Percentiles rank a stretch among this genome's conserved stretches.
phyloP scores from a whole-genome alignment of 2,329 filamentous ascomycete genomes.

The Ceratocystis harringtonii region DNA sequence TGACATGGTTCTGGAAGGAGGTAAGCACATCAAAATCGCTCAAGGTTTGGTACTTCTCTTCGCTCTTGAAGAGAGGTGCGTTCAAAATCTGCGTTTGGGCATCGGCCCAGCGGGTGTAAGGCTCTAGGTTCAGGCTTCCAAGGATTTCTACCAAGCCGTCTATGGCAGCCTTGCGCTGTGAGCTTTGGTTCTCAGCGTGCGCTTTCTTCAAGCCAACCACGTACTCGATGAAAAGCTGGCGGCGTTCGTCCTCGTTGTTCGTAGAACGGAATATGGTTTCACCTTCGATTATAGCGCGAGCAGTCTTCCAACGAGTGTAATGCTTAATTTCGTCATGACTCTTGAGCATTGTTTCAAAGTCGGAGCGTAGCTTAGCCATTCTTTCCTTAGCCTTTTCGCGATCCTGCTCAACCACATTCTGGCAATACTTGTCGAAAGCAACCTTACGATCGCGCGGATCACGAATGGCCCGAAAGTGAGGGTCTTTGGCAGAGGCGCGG shows the following conservation, averaged over 20 bases:
- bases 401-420: conserved; percentile 80
- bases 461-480: conserved; percentile 83
- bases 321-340: conserved; percentile 95
- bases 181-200: conserved; percentile 60
- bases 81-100: conserved; percentile 57
- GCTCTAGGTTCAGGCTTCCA: conserved; percentile 67
- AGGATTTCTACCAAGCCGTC: conserved; percentile 68
- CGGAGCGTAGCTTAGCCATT: conserved; percentile 74
- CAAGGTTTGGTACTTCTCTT: conserved; percentile 73
- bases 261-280: conserved; percentile 93
- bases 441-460: conserved; percentile 80
- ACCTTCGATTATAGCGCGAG: conserved; percentile 80
- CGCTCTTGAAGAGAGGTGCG: conserved; percentile 37
- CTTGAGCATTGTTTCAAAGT: conserved; percentile 92
- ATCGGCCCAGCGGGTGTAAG: conserved; percentile 88
- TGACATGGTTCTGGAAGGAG: conserved; percentile 91
- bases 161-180: conserved; percentile 63
- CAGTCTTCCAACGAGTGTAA: conserved; percentile 94
- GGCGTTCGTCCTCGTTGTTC: conserved; percentile 71
- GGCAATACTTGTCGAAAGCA: conserved; percentile 88
- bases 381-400: conserved; percentile 90
- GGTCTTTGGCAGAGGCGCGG: conserved; percentile 71
- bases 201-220: conserved; percentile 67
- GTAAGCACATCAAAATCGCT: conserved; percentile 81
- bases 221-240: conserved; percentile 88